Evolutionary conservation across 129 eudicot species (phyloP).

Genomic region (Daucus carota): DNA sequence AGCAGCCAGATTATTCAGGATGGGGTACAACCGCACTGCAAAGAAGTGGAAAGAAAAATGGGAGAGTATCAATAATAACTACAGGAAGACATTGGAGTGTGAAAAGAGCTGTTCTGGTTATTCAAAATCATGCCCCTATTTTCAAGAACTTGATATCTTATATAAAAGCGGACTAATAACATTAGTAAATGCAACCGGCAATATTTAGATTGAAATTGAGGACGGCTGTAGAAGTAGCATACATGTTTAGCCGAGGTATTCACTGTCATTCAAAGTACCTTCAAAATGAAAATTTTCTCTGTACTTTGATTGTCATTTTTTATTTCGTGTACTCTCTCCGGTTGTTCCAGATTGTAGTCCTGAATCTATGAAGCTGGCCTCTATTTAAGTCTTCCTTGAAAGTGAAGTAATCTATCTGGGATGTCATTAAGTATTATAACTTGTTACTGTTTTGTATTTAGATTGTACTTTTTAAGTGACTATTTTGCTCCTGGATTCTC

Average conservation of each 20-base stretch:
- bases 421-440: not conserved
- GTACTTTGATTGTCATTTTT: not conserved
- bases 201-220: not conserved
- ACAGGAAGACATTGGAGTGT: conserved; percentile 29
- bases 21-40: conserved; percentile 50
- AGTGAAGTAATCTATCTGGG: not conserved
- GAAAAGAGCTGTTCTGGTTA: conserved; percentile 25
- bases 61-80: conserved; percentile 73
- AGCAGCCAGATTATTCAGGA: conserved; percentile 23
- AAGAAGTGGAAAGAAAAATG: conserved; percentile 72
- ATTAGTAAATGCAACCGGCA: not conserved
- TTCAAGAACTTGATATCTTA: conserved; percentile 37
- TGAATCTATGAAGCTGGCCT: not conserved
- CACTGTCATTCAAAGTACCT: not conserved
- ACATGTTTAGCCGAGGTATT: not conserved
- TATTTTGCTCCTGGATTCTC: not conserved
- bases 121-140: conserved; percentile 38
- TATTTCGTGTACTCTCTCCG: not conserved
- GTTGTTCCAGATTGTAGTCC: not conserved
- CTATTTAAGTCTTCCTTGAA: not conserved
- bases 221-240: conserved; percentile 7
- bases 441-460: not conserved
- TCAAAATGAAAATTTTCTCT: not conserved
- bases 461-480: not conserved
- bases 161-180: conserved; percentile 34